Percentiles rank a stretch among this genome's conserved stretches.
These are phyloP conservation scores for Leishmania tarentolae DNA, from an alignment of 208 protist species.

Conservation along the genomic window DNA sequence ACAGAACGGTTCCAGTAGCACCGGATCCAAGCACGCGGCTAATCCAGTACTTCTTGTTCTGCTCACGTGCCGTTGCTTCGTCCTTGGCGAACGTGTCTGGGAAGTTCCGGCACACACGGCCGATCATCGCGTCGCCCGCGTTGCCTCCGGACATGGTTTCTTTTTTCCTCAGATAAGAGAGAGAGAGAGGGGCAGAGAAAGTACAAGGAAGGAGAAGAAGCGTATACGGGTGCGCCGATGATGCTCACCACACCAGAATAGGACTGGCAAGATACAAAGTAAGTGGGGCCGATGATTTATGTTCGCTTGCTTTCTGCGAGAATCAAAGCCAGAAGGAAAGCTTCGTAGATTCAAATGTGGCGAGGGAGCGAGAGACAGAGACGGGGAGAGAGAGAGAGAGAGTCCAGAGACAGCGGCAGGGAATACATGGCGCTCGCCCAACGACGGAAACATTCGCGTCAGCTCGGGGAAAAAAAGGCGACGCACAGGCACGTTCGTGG, in stretches of 20 bases:
- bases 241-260: background rate
- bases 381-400: background rate
- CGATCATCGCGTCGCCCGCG: constrained; percentile 70
- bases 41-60: constrained; percentile 81
- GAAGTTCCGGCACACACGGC: constrained; percentile 64
- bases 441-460: too few relatives aligned
- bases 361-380: background rate
- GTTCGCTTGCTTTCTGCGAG: background rate
- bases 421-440: background rate
- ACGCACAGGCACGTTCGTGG: background rate
- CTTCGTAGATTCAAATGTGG: background rate
- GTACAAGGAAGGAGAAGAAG: constrained; percentile 1
- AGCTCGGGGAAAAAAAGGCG: too few relatives aligned
- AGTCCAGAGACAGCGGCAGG: background rate
- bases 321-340: background rate
- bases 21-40: constrained; percentile 71
- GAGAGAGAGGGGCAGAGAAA: background rate
- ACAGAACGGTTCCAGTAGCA: constrained; percentile 59
- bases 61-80: constrained; percentile 61
- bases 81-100: constrained; percentile 67
- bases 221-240: background rate
- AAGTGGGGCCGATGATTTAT: background rate
- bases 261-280: background rate
- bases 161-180: background rate
- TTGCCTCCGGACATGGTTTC: constrained; percentile 44